Base-by-base conservation (phyloP, 352 stramenopile genomes). In the Globisporangium nodosum region DNA sequence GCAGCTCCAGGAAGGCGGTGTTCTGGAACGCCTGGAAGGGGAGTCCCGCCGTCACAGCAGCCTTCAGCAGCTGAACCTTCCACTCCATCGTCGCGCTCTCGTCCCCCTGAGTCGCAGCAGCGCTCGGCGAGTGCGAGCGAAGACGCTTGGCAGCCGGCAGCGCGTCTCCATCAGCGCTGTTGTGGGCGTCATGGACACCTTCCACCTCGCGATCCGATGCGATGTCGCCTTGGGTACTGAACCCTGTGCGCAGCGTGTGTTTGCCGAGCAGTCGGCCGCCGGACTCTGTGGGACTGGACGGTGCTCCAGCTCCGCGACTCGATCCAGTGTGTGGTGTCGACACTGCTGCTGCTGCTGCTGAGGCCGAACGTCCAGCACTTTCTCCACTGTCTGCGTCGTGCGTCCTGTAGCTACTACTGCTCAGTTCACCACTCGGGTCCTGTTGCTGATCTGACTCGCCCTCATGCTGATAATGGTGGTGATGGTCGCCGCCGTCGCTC, bases 1-100 rank as follows among this genome's bases (percentile, higher is more conserved):
- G 42, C n/a, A 88, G 51, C 20, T 76, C 53, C 24, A 73, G 67
- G 42, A 88, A 77, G 16, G 84, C 71, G 9, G 37, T 47, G 13
- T 73, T 78, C 42, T 79, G 58, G 39, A 88, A 73, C 4, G 61
- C 61, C 2, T 68, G 67, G 18, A 81, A 45, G 1, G 78, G 61
- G 9, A 88, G 58, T 1, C 71, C 73, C 3, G 71, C 61, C 3
- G 61, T 60, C 20, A 87, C 73, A 1, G 66, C 65, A 12, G 63
- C 52, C 33, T 80, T 69, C 49, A 85, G 46, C 9, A 83, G 31
- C 20, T 47, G 46, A 8, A 43, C 64, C 42, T 54, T 58, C 53
- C n/a, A 64, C 31, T 27, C 37, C 31, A 40, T 27, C 20, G 20
- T 7, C 16, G 21, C 42, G 42, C n/a, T 21, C 5, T 20, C 13